phyloP scores from a whole-genome alignment of 1,284 basidiomycete genomes.

The Ustilago curta region DNA sequence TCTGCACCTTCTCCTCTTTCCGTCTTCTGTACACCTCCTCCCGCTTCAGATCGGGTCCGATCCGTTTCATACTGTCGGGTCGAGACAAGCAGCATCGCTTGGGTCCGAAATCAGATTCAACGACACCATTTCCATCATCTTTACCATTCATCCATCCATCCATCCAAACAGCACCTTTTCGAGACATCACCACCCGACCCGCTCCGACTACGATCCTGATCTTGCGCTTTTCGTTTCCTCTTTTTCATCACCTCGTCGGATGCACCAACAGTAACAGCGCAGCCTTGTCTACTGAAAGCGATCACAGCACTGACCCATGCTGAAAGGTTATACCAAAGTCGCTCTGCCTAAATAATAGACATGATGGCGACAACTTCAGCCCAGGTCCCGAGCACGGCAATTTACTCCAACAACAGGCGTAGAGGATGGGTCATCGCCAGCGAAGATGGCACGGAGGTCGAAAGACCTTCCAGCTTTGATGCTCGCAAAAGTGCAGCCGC shows the following conservation, averaged over 20 bases:
- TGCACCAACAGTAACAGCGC: not conserved
- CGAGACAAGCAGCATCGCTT: not conserved
- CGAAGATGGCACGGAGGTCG: conserved; percentile 30
- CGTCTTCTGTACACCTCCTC: not conserved
- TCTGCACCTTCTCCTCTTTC: too few relatives aligned
- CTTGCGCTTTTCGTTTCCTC: not conserved
- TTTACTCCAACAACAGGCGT: conserved; percentile 31
- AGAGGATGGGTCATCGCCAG: conserved; percentile 52
- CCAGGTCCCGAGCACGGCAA: conserved; percentile 3
- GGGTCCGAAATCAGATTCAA: not conserved
- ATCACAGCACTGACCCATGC: not conserved
- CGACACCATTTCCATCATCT: conserved; percentile 8
- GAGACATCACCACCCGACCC: not conserved
- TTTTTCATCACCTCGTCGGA: not conserved
- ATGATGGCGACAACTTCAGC: conserved; percentile 8
- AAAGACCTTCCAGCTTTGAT: conserved; percentile 35
- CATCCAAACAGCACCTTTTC: conserved; percentile 2
- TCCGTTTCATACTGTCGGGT: not conserved
- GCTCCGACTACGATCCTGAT: not conserved
- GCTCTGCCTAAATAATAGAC: not conserved
- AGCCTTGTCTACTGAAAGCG: not conserved
- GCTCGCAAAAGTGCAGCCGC: conserved; percentile 38
- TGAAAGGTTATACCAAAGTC: not conserved
- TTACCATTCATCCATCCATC: not conserved
- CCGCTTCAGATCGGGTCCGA: conserved; percentile 30